phyloP scores from a whole-genome alignment of 202 grass and related monocot genomes.

The Digitaria exilis region DNA sequence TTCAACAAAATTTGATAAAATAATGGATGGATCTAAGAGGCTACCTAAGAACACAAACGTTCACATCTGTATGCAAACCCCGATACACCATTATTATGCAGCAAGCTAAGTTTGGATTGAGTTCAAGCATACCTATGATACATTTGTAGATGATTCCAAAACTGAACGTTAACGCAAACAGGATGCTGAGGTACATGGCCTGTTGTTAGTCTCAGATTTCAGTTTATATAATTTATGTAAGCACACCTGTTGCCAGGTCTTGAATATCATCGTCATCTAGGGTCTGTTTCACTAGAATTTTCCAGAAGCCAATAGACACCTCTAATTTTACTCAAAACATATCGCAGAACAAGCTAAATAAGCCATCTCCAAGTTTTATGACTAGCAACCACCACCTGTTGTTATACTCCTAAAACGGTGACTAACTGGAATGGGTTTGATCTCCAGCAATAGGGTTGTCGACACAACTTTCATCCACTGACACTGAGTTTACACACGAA shows the following conservation, averaged over 20 bases:
- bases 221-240: neutral
- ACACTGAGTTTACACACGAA: neutral
- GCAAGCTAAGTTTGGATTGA: neutral
- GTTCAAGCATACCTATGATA: neutral
- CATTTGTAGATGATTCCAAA: neutral
- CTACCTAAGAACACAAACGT: neutral
- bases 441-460: neutral
- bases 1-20: slow-evolving; percentile 4
- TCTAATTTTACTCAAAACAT: neutral
- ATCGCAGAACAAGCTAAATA: neutral
- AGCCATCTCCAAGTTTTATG: neutral
- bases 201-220: neutral
- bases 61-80: slow-evolving; percentile 1
- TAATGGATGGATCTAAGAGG: slow-evolving; percentile 10
- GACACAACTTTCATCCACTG: neutral
- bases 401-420: neutral
- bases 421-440: neutral
- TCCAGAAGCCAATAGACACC: neutral
- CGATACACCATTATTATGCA: neutral
- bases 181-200: neutral
- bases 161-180: slow-evolving; percentile 1
- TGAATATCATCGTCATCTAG: neutral
- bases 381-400: neutral
- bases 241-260: neutral
- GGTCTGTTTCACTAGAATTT: neutral